Evolutionary conservation across 192 early-diverging fungal genomes (phyloP).

Genomic region (Chytriomyces confervae): DNA sequence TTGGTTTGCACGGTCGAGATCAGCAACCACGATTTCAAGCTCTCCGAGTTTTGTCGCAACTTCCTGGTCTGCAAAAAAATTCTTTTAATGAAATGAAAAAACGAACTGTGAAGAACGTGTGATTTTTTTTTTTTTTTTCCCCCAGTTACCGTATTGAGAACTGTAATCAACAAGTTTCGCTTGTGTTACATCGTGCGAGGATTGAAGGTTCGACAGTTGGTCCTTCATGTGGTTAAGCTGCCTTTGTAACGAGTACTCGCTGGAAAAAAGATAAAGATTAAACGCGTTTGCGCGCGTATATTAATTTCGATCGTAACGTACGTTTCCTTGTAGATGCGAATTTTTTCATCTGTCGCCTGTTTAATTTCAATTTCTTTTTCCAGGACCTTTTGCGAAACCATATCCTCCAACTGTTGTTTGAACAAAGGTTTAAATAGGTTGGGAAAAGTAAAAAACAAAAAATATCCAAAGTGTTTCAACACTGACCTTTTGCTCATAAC

Average conservation of each 20-base stretch:
- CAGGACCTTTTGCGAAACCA: slow-evolving; percentile 68
- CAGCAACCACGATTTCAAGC: slow-evolving; percentile 84
- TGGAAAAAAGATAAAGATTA: slow-evolving; percentile 14
- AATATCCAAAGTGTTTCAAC: slow-evolving; percentile 44
- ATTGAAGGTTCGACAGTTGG: slow-evolving; percentile 69
- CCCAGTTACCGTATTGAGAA: slow-evolving; percentile 60
- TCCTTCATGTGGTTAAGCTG: slow-evolving; percentile 83
- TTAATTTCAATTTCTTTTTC: slow-evolving; percentile 77
- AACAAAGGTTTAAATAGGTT: slow-evolving; percentile 13
- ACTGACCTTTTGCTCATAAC: slow-evolving; percentile 67
- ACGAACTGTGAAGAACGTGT: too few relatives aligned
- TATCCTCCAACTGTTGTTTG: slow-evolving; percentile 60
- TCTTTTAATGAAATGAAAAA: neutral
- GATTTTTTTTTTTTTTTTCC: neutral
- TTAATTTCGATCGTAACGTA: slow-evolving; percentile 27
- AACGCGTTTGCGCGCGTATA: neutral
- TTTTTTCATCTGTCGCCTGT: slow-evolving; percentile 78
- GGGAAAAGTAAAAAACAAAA: neutral
- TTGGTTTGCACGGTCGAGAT: slow-evolving; percentile 81
- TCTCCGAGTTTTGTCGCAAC: slow-evolving; percentile 82
- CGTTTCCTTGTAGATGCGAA: slow-evolving; percentile 80
- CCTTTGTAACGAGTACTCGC: slow-evolving; percentile 80
- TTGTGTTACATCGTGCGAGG: slow-evolving; percentile 75
- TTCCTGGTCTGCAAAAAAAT: slow-evolving; percentile 63
- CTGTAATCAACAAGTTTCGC: slow-evolving; percentile 66